Percentiles rank a stretch among this genome's conserved stretches.
These are phyloP conservation scores for Penicillium cosmopolitanum DNA, from an alignment of 495 filamentous ascomycete species.

Conservation along the genomic window DNA sequence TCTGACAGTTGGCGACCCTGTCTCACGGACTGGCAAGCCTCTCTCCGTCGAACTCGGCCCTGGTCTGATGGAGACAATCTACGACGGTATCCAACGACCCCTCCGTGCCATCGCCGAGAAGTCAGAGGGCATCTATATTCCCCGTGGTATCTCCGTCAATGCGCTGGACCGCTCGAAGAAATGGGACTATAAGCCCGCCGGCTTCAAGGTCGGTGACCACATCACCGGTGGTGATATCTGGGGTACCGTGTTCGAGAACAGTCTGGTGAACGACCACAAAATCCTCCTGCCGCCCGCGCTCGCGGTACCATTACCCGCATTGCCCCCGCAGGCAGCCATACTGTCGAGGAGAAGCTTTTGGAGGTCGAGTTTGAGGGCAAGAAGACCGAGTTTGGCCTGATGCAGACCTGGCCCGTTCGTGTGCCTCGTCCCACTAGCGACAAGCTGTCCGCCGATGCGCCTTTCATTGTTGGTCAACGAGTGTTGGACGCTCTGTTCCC, in stretches of 20 bases:
- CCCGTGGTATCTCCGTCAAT: constrained; percentile 88
- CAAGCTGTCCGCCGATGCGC: constrained; percentile 82
- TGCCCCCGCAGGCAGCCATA: constrained; percentile 86
- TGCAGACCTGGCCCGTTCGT: constrained; percentile 99
- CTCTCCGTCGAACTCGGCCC: constrained; percentile 96
- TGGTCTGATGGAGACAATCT: constrained; percentile 98
- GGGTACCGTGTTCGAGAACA: constrained; percentile 95
- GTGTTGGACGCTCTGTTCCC: constrained; percentile 98
- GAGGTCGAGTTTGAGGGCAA: constrained; percentile 97
- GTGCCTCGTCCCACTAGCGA: constrained; percentile 89
- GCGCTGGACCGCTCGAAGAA: constrained; percentile 84
- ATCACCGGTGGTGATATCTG: constrained; percentile 95
- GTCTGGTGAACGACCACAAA: constrained; percentile 90
- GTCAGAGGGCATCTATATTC: constrained; percentile 91
- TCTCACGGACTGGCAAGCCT: constrained; percentile 87
- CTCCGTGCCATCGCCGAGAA: constrained; percentile 78
- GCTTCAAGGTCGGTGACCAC: constrained; percentile 91
- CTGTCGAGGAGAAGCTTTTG: constrained; percentile 90
- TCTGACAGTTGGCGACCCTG: constrained; percentile 94
- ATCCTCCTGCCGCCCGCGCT: constrained; percentile 88
- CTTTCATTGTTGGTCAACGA: constrained; percentile 94
- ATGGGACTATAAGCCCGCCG: constrained; percentile 90
- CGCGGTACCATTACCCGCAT: constrained; percentile 91
- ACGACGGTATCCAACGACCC: constrained; percentile 97
- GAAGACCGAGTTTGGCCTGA: constrained; percentile 91